These are phyloP conservation scores for Sporothrix luriei DNA, from an alignment of 2,329 filamentous ascomycete species.

Conservation along the genomic window DNA sequence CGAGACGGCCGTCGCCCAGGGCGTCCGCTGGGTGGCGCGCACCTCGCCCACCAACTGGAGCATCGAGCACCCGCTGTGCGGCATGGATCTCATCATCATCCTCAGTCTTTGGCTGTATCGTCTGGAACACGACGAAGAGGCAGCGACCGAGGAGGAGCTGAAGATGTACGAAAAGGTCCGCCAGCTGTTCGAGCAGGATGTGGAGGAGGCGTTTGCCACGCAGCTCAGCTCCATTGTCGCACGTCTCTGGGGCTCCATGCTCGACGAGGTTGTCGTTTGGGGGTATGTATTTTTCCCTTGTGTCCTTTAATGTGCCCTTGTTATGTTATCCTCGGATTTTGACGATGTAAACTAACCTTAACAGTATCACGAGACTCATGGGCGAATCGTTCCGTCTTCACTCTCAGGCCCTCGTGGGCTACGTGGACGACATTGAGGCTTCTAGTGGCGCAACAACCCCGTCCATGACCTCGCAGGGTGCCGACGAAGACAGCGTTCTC, in stretches of 20 bases:
- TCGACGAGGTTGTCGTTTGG: slow-evolving; percentile 98
- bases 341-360: slow-evolving; percentile 48
- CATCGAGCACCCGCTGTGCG: slow-evolving; percentile 94
- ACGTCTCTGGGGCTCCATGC: slow-evolving; percentile 94
- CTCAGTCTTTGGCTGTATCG: slow-evolving; percentile 97
- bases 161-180: slow-evolving; percentile 92
- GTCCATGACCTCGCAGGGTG: slow-evolving; percentile 71
- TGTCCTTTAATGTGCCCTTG: not conserved
- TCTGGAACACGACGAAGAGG: slow-evolving; percentile 97
- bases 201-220: slow-evolving; percentile 75
- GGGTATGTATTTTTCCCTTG: slow-evolving; percentile 69
- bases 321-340: not conserved
- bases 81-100: slow-evolving; percentile 96
- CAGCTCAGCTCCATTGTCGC: slow-evolving; percentile 95
- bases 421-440: slow-evolving; percentile 79
- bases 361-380: slow-evolving; percentile 89
- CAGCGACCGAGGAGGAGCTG: slow-evolving; percentile 78
- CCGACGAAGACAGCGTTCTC: slow-evolving; percentile 68
- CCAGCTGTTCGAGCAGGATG: slow-evolving; percentile 86
- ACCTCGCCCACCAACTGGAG: slow-evolving; percentile 99
- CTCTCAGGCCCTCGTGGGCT: slow-evolving; percentile 90
- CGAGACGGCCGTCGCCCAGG: slow-evolving; percentile 90
- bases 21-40: slow-evolving; percentile 96
- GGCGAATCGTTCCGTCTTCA: slow-evolving; percentile 97
- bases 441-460: slow-evolving; percentile 70